A percentile compares a stretch with the other conserved stretches of the same genome.
Evolutionary conservation across 352 stramenopile genomes (phyloP).

Genomic region (Phytophthora lateralis): DNA sequence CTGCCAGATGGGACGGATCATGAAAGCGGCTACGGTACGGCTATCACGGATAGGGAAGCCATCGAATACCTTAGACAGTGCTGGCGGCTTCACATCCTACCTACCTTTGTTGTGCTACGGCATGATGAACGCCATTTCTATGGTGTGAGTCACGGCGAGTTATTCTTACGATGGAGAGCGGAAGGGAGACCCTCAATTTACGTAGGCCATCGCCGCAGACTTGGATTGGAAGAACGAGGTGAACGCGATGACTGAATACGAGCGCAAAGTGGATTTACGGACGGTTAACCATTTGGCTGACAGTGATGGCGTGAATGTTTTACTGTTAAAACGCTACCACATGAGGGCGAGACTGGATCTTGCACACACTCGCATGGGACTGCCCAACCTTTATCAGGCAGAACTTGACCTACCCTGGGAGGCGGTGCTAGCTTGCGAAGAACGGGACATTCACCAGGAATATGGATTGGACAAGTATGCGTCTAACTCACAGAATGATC

Average conservation of each 20-base stretch:
- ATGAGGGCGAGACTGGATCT: no score
- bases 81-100: neutral
- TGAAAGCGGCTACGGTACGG: no score
- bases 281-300: neutral
- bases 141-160: neutral
- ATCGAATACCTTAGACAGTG: neutral
- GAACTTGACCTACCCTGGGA: no score
- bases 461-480: no score
- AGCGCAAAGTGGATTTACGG: neutral
- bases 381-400: no score
- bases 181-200: constrained; percentile 1
- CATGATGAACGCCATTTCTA: constrained; percentile 3
- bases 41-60: constrained; percentile 1
- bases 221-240: neutral
- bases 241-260: neutral
- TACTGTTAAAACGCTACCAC: no score
- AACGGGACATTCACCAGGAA: no score
- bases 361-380: no score
- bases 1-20: no score
- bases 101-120: neutral
- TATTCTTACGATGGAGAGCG: neutral
- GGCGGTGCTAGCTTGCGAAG: no score
- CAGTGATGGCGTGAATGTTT: neutral
- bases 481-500: no score
- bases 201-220: neutral